Evolutionary conservation across 257 asterid genomes (phyloP).

Genomic region (Jacaranda copaia): DNA sequence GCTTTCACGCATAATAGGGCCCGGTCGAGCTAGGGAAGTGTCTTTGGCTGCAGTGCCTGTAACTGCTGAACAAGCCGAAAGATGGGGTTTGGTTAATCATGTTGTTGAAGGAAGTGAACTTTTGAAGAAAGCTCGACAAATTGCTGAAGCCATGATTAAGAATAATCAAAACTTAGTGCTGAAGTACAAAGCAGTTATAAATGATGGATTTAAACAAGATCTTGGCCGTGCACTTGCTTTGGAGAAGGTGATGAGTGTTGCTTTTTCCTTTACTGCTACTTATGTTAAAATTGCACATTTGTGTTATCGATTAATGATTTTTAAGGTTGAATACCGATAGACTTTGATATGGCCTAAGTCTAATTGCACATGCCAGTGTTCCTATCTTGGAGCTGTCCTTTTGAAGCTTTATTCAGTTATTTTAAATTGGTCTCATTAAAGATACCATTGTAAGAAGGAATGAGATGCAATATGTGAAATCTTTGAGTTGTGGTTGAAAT

Average conservation of each 20-base stretch:
- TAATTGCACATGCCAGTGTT: background rate
- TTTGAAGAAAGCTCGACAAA: constrained; percentile 70
- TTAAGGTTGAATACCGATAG: background rate
- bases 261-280: constrained; percentile 2
- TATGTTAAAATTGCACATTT: background rate
- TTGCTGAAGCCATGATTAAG: constrained; percentile 86
- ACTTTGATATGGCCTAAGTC: background rate
- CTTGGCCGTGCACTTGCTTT: constrained; percentile 77
- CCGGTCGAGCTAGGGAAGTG: constrained; percentile 83
- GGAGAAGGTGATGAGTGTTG: constrained; percentile 71
- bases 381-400: background rate
- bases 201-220: constrained; percentile 84
- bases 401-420: too few species aligned
- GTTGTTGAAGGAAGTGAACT: constrained; percentile 80
- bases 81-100: constrained; percentile 93
- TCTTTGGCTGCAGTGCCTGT: constrained; percentile 75
- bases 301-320: background rate
- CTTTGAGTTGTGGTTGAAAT: too few species aligned
- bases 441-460: background rate
- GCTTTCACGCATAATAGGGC: constrained; percentile 89
- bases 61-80: constrained; percentile 90
- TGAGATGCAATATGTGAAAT: too few species aligned
- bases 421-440: background rate
- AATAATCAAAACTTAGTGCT: constrained; percentile 81
- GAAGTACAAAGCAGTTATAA: constrained; percentile 82